Base-by-base conservation (phyloP, 2,329 filamentous ascomycete species). In the Fusarium anthophilum region DNA sequence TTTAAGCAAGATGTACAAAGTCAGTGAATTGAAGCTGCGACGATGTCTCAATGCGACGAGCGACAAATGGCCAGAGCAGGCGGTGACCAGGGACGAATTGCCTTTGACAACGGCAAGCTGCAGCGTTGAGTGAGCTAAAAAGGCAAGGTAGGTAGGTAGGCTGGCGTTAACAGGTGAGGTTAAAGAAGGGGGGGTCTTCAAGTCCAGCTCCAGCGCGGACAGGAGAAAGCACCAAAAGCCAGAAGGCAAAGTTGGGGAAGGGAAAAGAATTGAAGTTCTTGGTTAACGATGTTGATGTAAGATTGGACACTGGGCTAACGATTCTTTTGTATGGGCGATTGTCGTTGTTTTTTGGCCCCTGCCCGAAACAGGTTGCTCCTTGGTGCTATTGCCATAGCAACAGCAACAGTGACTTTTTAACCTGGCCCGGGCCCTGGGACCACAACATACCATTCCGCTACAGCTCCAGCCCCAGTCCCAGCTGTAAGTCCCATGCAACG, bases 361-460 rank as follows among this genome's bases (percentile, higher is more conserved):
- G 68, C 76, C 72, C 75, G 76, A 76, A 78, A 78, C 75, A 78
- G 75, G 64, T 64, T 54, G 56, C 63, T 63, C 41, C 63, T 53
- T 37, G 37, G 41, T 51, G 51, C 30, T 30, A 67, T 77, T 71
- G 70, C 58, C 69, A 77, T 76, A 69, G 73, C 73, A 75, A 77
- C 65, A 69, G 70, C 73, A 71, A 76, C 65, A 57, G 59, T 28
- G 50, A 58, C 39, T 39, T 39, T 59, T 45, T 38, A 30, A 28
- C 51, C 32, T 63, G 41, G 32, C 51, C 59, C 8, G 12, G 39
- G 50, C 37, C 43, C 41, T 44, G 38, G 37, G 41, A 61, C 55
- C 66, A 68, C 35, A 68, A 62, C 63, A 68, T 65, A 68, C 66
- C 66, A 65, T 65, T 68, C 53, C 35, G 45, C 50, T 66, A 26